Percentiles rank a stretch among this genome's conserved stretches.
These are phyloP conservation scores for Neurospora pannonica DNA, from an alignment of 495 filamentous ascomycete species.

Conservation along the genomic window DNA sequence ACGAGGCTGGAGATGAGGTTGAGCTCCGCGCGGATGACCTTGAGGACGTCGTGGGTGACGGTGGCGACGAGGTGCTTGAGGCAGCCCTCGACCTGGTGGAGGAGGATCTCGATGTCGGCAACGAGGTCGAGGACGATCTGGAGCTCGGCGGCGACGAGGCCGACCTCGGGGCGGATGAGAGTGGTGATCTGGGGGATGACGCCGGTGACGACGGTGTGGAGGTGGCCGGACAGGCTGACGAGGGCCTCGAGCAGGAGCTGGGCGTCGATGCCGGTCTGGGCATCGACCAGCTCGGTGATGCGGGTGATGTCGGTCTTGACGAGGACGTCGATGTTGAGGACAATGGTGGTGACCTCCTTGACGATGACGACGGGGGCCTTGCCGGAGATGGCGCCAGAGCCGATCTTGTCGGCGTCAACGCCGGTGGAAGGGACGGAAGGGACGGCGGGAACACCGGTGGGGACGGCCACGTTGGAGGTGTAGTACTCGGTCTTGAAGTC, in stretches of 20 bases:
- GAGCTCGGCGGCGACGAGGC: slow-evolving; percentile 1
- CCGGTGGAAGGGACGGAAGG: background rate
- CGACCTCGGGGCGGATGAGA: background rate
- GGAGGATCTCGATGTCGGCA: slow-evolving; percentile 3
- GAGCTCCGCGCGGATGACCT: background rate
- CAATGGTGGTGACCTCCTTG: slow-evolving; percentile 1
- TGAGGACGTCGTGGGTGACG: background rate
- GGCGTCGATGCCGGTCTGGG: background rate
- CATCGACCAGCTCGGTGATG: background rate
- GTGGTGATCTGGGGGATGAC: background rate
- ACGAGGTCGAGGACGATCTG: slow-evolving; percentile 3
- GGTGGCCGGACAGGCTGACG: slow-evolving; percentile 4
- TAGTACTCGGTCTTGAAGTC: background rate
- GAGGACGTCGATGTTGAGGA: slow-evolving; percentile 1
- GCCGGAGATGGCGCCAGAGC: background rate
- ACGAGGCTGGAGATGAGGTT: background rate
- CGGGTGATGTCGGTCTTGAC: background rate
- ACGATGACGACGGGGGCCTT: background rate
- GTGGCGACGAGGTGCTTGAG: slow-evolving; percentile 3
- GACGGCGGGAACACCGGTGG: background rate
- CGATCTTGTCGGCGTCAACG: background rate
- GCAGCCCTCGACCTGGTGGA: background rate
- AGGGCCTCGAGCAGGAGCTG: background rate
- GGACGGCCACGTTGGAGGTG: background rate
- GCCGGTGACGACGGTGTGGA: background rate